Evolutionary conservation across 2,329 filamentous ascomycete genomes (phyloP).

Genomic region (Botrytis porri): DNA sequence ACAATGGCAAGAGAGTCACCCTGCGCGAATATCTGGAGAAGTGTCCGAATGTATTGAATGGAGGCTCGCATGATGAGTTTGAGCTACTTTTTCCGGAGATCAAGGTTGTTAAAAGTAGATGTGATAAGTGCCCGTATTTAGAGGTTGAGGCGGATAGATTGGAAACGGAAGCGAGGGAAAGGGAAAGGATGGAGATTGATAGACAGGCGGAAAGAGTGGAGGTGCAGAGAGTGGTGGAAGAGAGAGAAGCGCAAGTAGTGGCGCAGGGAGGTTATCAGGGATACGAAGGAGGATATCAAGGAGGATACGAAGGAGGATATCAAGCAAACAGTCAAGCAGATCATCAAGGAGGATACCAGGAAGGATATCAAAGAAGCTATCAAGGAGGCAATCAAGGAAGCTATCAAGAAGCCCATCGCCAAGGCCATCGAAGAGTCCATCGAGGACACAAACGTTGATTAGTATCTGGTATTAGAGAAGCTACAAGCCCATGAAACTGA

Average conservation of each 20-base stretch:
- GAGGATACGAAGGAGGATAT: background rate
- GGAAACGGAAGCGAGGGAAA: background rate
- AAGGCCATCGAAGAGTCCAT: too few relatives aligned
- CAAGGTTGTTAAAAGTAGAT: accelerated
- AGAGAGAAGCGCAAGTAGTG: background rate
- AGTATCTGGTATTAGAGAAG: background rate
- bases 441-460: background rate
- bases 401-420: too few relatives aligned
- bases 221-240: background rate
- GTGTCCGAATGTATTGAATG: accelerated
- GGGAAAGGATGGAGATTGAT: background rate
- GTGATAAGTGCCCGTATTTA: background rate
- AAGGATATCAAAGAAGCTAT: too few relatives aligned
- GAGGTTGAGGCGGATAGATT: background rate
- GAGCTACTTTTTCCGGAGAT: accelerated
- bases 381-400: too few relatives aligned
- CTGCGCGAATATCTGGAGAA: accelerated
- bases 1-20: background rate
- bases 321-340: background rate
- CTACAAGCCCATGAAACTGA: background rate
- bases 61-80: background rate
- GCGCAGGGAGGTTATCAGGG: background rate
- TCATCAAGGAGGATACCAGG: too few relatives aligned
- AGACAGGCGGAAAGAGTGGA: background rate
- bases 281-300: background rate